Percentiles rank a stretch among this genome's conserved stretches.
phyloP scores from a whole-genome alignment of 306 rosid genomes.

The Sesbania bispinosa region DNA sequence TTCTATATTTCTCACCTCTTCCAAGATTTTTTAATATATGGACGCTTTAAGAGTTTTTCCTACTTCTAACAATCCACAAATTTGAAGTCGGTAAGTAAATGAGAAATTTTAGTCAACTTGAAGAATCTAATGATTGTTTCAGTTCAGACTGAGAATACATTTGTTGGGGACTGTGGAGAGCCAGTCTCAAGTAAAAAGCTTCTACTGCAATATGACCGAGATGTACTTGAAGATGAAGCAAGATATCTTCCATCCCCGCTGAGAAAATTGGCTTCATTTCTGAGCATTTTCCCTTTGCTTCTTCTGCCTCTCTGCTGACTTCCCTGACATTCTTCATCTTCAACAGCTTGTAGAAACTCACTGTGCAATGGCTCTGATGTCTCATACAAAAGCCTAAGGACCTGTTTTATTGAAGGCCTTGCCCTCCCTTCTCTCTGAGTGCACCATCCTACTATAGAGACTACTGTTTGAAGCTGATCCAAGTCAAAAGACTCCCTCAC shows the following conservation, averaged over 20 bases:
- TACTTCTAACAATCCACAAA: slow-evolving; percentile 25
- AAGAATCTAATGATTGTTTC: slow-evolving; percentile 21
- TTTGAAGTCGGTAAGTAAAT: slow-evolving; percentile 1
- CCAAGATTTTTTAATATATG: slow-evolving; percentile 26
- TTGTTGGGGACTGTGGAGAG: slow-evolving; percentile 80
- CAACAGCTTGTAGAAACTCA: slow-evolving; percentile 60
- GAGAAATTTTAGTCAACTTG: slow-evolving; percentile 25
- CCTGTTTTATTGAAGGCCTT: slow-evolving; percentile 91
- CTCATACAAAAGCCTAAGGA: slow-evolving; percentile 87
- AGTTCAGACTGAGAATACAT: slow-evolving; percentile 52
- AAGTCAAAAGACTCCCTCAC: slow-evolving; percentile 65
- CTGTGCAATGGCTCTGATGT: slow-evolving; percentile 85
- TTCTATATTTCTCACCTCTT: slow-evolving; percentile 17
- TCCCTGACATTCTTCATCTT: slow-evolving; percentile 59
- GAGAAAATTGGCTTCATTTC: slow-evolving; percentile 52
- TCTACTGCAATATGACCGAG: slow-evolving; percentile 90
- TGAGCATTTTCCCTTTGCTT: slow-evolving; percentile 61
- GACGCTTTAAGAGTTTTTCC: not conserved
- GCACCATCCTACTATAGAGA: slow-evolving; percentile 85
- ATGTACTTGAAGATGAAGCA: slow-evolving; percentile 98
- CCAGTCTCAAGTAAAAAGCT: slow-evolving; percentile 87
- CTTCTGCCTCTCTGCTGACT: slow-evolving; percentile 62
- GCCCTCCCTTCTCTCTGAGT: slow-evolving; percentile 81
- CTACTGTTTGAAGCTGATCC: slow-evolving; percentile 77
- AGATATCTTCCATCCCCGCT: slow-evolving; percentile 89